Evolutionary conservation across 805 yeast species (phyloP).

Genomic region (Kazachstania kunashirensis): DNA sequence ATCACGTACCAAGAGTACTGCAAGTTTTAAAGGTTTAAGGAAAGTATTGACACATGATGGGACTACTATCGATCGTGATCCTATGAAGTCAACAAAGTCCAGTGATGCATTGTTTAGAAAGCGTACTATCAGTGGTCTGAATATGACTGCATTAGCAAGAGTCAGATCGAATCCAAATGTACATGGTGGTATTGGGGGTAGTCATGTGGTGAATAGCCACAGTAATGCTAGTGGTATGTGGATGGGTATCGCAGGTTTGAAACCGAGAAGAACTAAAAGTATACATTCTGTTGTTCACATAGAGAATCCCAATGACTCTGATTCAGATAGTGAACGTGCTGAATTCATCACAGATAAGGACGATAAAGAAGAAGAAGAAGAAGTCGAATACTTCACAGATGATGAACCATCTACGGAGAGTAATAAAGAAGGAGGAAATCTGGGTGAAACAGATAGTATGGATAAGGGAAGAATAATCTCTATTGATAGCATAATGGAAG

Average conservation of each 20-base stretch:
- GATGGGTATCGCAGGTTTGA: constrained; percentile 17
- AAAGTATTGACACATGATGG: constrained; percentile 23
- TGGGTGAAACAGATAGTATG: not conserved
- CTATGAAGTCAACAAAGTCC: constrained; percentile 13
- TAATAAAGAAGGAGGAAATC: not conserved
- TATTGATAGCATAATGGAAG: constrained; percentile 1
- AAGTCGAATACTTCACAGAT: constrained; percentile 10
- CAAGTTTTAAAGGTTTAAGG: constrained; percentile 26
- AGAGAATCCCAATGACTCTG: constrained; percentile 15
- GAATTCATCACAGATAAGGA: constrained; percentile 33
- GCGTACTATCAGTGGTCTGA: constrained; percentile 24
- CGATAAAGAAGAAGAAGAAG: constrained; percentile 16
- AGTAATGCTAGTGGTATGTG: constrained; percentile 4
- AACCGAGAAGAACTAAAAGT: constrained; percentile 24
- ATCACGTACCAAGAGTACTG: constrained; percentile 27
- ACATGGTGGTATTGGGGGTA: constrained; percentile 1
- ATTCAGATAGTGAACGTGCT: constrained; percentile 28
- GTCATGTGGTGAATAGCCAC: constrained; percentile 1
- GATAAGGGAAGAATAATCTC: not conserved
- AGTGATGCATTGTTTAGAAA: constrained; percentile 24
- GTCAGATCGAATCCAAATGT: constrained; percentile 16
- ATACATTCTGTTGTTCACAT: constrained; percentile 23
- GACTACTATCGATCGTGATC: constrained; percentile 11
- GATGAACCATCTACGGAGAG: not conserved
- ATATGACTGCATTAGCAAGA: constrained; percentile 27